Conservation (phyloP, 768 basidiomycete species). For the Suillus clintonianus region DNA sequence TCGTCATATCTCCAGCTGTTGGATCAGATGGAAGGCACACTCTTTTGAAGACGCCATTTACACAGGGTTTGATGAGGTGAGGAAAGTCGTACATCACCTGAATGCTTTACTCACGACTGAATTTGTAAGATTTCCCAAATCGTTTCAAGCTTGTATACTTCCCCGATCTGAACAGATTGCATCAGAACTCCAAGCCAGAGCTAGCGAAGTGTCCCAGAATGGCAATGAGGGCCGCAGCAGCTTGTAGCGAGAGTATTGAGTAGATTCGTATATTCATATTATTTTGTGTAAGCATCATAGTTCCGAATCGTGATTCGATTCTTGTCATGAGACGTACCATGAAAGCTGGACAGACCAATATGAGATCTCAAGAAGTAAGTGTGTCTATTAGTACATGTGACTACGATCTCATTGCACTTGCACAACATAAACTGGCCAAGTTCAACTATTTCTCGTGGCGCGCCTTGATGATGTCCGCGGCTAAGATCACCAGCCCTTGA, state of each 20-base stretch:
- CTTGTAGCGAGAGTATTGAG: neutral
- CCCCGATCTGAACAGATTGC: neutral
- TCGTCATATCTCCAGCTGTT: neutral
- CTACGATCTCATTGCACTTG: neutral
- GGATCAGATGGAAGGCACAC: slow-evolving; percentile 1
- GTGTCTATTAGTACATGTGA: neutral
- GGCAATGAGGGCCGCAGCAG: neutral
- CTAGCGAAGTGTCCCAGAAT: neutral
- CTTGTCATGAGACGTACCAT: too few relatives aligned
- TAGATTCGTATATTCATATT: neutral
- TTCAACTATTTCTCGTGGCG: neutral
- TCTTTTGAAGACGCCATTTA: neutral
- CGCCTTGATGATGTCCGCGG: neutral
- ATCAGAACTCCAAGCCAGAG: neutral
- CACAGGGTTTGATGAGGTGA: slow-evolving; percentile 1
- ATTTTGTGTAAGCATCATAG: neutral
- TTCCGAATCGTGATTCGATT: neutral
- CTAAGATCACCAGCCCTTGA: neutral
- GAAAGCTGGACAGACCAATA: too few relatives aligned
- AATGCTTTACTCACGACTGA: neutral
- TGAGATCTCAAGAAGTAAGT: neutral
- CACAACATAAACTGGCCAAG: neutral
- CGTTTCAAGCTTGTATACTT: slow-evolving; percentile 1
- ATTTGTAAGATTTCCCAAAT: neutral
- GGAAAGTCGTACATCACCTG: neutral